These are phyloP conservation scores for Mycena olivaceomarginata DNA, from an alignment of 768 basidiomycete species.

Conservation along the genomic window DNA sequence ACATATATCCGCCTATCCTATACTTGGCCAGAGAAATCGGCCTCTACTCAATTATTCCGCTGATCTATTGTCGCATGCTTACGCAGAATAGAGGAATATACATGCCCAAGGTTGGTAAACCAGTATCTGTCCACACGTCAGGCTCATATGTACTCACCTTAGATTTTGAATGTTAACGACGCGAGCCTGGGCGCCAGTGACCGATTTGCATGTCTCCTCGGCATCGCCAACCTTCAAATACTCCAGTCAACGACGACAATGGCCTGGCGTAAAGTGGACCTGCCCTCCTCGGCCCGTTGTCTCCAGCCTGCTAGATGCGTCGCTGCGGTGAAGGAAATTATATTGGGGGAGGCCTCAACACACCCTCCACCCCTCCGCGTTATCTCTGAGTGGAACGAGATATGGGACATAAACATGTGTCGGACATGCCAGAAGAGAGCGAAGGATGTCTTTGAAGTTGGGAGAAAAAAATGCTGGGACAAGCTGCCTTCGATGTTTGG, in stretches of 20 bases:
- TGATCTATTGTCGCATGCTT: not conserved
- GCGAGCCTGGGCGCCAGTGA: not conserved
- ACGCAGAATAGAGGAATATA: not conserved
- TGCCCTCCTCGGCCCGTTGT: not conserved
- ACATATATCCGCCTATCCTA: not conserved
- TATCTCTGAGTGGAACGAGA: not conserved
- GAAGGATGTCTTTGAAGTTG: conserved; percentile 2
- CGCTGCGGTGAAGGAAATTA: not conserved
- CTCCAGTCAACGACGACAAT: not conserved
- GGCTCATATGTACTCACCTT: not conserved
- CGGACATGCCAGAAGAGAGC: not conserved
- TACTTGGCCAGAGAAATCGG: conserved; percentile 30
- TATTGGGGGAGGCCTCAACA: not conserved
- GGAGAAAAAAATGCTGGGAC: conserved; percentile 21
- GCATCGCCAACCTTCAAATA: conserved; percentile 3
- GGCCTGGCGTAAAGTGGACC: not conserved
- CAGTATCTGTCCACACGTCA: not conserved
- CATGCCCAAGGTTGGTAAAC: not conserved
- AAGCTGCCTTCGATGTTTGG: conserved; percentile 30
- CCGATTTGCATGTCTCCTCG: conserved; percentile 22
- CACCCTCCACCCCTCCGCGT: not conserved
- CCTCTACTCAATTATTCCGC: conserved; percentile 28
- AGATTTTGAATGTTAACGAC: conserved; percentile 4
- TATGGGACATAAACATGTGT: conserved; percentile 16
- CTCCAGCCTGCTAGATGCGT: not conserved